A percentile compares a stretch with the other conserved stretches of the same genome.
Conservation (phyloP, 1,284 basidiomycete genomes). For the Moniliophthora roreri region DNA sequence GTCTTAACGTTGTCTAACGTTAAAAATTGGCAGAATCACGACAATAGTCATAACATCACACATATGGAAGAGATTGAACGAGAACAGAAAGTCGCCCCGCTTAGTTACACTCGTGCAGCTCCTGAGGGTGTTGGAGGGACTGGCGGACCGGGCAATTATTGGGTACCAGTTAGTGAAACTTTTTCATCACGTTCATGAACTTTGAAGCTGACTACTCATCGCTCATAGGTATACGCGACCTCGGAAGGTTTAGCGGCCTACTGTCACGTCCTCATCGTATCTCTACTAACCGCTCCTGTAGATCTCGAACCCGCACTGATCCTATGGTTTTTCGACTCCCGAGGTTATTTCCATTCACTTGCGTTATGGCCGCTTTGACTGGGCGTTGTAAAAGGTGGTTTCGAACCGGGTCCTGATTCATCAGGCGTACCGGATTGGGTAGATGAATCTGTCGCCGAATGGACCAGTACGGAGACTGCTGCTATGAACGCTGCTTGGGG, state of each 20-base stretch:
- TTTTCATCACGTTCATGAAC: not conserved
- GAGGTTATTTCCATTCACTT: constrained; percentile 38
- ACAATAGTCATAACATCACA: constrained; percentile 67
- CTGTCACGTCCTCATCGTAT: no score
- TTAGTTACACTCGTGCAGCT: constrained; percentile 61
- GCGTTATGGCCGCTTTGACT: not conserved
- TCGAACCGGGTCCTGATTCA: constrained; percentile 40
- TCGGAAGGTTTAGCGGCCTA: constrained; percentile 24
- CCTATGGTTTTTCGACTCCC: constrained; percentile 75
- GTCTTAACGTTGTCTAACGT: no score
- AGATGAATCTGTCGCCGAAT: constrained; percentile 55
- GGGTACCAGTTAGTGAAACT: constrained; percentile 60
- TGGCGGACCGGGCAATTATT: constrained; percentile 67
- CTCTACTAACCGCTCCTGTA: constrained; percentile 22
- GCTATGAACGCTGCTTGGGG: constrained; percentile 62
- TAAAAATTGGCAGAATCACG: constrained; percentile 70
- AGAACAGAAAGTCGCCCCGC: constrained; percentile 53
- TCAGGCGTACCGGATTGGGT: constrained; percentile 64
- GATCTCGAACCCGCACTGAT: constrained; percentile 51
- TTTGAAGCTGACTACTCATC: not conserved
- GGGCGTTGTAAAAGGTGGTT: constrained; percentile 39
- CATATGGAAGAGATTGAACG: constrained; percentile 59
- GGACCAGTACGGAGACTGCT: constrained; percentile 53
- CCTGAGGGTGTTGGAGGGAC: constrained; percentile 59
- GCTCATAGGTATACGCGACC: constrained; percentile 36